Evolutionary conservation across 306 rosid genomes (phyloP).

Genomic region (Dryas octopetala): DNA sequence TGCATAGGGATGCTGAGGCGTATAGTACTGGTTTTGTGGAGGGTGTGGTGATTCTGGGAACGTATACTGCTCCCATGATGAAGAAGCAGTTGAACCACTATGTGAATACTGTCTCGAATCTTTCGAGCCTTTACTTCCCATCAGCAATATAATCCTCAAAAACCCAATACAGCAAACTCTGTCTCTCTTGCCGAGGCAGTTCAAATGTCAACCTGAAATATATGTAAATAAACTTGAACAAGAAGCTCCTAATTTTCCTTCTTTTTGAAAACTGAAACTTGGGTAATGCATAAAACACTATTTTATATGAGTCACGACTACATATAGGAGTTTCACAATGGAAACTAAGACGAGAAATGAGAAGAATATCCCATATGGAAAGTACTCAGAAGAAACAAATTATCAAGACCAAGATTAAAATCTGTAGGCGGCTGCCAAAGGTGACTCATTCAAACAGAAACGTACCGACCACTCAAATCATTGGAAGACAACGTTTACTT

Average conservation of each 20-base stretch:
- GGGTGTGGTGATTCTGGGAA: conserved; percentile 46
- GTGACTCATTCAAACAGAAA: conserved; percentile 33
- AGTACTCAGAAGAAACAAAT: neutral
- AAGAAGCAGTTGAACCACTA: conserved; percentile 37
- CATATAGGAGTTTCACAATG: neutral
- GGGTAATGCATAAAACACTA: neutral
- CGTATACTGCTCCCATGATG: conserved; percentile 48
- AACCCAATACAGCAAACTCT: conserved; percentile 28
- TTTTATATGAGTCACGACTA: neutral
- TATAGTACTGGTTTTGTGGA: conserved; percentile 33
- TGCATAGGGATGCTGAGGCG: conserved; percentile 42
- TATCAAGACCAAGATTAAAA: conserved; percentile 18
- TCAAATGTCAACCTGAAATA: neutral
- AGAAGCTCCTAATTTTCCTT: no score
- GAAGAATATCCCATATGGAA: conserved; percentile 20
- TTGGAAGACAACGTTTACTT: neutral
- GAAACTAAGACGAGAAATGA: neutral
- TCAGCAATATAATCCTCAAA: conserved; percentile 7
- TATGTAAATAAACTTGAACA: neutral
- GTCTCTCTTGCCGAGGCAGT: neutral
- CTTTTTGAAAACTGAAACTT: conserved; percentile 2
- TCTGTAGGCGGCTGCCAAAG: neutral
- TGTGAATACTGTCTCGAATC: conserved; percentile 35
- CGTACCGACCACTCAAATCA: neutral
- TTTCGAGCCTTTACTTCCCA: conserved; percentile 68